Conservation (phyloP, 2,329 filamentous ascomycete genomes). For the Decorospora gaudefroyi region DNA sequence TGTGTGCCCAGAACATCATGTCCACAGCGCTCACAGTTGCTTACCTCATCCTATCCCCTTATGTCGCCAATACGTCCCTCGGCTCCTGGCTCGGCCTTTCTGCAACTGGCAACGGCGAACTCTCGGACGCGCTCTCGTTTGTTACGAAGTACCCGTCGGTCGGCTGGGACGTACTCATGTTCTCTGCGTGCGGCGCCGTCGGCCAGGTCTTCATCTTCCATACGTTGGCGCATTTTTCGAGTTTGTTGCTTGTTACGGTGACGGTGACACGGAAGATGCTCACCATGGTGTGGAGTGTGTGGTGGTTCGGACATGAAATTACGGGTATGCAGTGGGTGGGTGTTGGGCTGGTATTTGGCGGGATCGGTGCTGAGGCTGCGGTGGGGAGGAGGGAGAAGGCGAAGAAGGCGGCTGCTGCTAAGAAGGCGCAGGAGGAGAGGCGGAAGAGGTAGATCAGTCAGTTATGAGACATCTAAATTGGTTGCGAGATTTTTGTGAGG, state of each 20-base stretch:
- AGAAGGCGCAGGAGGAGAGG: slow-evolving; percentile 37
- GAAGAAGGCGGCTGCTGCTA: slow-evolving; percentile 73
- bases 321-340: slow-evolving; percentile 91
- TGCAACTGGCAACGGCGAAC: slow-evolving; percentile 64
- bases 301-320: slow-evolving; percentile 90
- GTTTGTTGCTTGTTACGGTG: slow-evolving; percentile 88
- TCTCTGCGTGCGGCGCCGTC: slow-evolving; percentile 85
- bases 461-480: too few species aligned
- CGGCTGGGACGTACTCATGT: slow-evolving; percentile 85
- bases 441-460: slow-evolving; percentile 34
- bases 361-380: slow-evolving; percentile 85
- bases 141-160: slow-evolving; percentile 78
- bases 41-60: slow-evolving; percentile 80
- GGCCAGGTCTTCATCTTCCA: slow-evolving; percentile 97
- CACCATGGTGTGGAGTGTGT: slow-evolving; percentile 94
- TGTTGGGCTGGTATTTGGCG: slow-evolving; percentile 90
- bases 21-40: slow-evolving; percentile 73
- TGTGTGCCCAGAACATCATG: slow-evolving; percentile 95
- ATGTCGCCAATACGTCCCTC: slow-evolving; percentile 66
- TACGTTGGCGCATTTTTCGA: slow-evolving; percentile 89
- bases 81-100: slow-evolving; percentile 51
- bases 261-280: slow-evolving; percentile 99
- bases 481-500: too few species aligned
- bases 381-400: slow-evolving; percentile 83
- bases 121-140: slow-evolving; percentile 78